Percentiles rank a stretch among this genome's conserved stretches.
Conservation (phyloP, 2,329 filamentous ascomycete species). For the Exophiala xenobiotica region DNA sequence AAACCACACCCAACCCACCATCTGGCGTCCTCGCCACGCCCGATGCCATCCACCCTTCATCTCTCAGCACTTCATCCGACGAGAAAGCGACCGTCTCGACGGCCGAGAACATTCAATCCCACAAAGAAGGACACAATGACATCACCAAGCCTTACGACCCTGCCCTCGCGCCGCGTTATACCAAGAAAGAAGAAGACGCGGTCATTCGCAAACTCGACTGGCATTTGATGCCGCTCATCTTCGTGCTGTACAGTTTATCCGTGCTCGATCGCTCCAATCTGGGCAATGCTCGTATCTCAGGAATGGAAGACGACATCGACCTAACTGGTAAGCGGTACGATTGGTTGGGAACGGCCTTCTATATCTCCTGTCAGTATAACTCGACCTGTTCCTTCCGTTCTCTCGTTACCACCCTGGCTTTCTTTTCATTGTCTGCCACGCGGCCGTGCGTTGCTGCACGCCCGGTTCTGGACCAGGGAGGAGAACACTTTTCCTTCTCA, state of each 20-base stretch:
- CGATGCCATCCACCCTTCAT: slow-evolving; percentile 2
- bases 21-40: background rate
- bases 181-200: slow-evolving; percentile 22
- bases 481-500: background rate
- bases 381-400: background rate
- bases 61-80: slow-evolving; percentile 6
- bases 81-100: slow-evolving; percentile 19
- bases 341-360: slow-evolving; percentile 55
- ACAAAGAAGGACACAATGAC: slow-evolving; percentile 10
- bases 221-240: slow-evolving; percentile 30
- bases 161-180: slow-evolving; percentile 12
- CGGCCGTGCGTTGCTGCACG: no score
- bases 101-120: slow-evolving; percentile 8
- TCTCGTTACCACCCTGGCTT: background rate
- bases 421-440: no score
- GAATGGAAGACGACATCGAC: slow-evolving; percentile 52
- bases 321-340: slow-evolving; percentile 49
- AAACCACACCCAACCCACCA: no score
- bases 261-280: slow-evolving; percentile 54
- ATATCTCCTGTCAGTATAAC: slow-evolving; percentile 45
- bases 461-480: no score
- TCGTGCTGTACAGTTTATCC: slow-evolving; percentile 26
- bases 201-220: slow-evolving; percentile 28
- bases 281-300: slow-evolving; percentile 56
- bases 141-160: slow-evolving; percentile 13